Conservation (phyloP, 2,329 filamentous ascomycete genomes). For the Pyricularia pennisetigena region DNA sequence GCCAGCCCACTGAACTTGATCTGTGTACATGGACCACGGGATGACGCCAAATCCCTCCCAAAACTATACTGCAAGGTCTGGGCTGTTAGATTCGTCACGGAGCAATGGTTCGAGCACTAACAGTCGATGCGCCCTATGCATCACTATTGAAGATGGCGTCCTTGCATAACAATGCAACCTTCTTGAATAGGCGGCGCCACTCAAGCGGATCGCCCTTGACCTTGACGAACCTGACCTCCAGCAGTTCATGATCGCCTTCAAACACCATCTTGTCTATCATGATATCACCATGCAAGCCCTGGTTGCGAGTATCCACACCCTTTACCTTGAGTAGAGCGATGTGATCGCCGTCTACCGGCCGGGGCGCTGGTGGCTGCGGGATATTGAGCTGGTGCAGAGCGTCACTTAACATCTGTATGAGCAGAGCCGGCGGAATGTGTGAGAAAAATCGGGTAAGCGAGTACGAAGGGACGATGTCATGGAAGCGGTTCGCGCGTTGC, state of each 20-base stretch:
- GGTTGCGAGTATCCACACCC: constrained; percentile 61
- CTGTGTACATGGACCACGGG: background rate
- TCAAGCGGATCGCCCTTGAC: constrained; percentile 91
- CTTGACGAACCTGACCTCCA: constrained; percentile 89
- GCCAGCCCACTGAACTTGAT: background rate
- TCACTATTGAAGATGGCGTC: constrained; percentile 66
- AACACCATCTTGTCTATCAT: constrained; percentile 57
- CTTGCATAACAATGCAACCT: constrained; percentile 77
- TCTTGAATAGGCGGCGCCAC: constrained; percentile 96
- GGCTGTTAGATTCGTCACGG: background rate
- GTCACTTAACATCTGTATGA: constrained; percentile 71
- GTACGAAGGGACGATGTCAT: constrained; percentile 82
- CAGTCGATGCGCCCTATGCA: constrained; percentile 5
- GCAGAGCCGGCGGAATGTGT: constrained; percentile 59
- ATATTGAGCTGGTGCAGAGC: constrained; percentile 81
- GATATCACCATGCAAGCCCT: constrained; percentile 66
- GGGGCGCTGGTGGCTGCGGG: constrained; percentile 46
- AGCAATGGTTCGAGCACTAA: background rate
- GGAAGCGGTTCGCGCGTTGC: constrained; percentile 79
- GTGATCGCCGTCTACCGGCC: constrained; percentile 36
- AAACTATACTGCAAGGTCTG: background rate
- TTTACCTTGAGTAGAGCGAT: constrained; percentile 61
- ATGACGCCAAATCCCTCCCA: background rate
- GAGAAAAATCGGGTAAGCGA: constrained; percentile 90
- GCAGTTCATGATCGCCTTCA: constrained; percentile 49